phyloP scores from a whole-genome alignment of 495 filamentous ascomycete genomes.

The Lepidopterella palustris region DNA sequence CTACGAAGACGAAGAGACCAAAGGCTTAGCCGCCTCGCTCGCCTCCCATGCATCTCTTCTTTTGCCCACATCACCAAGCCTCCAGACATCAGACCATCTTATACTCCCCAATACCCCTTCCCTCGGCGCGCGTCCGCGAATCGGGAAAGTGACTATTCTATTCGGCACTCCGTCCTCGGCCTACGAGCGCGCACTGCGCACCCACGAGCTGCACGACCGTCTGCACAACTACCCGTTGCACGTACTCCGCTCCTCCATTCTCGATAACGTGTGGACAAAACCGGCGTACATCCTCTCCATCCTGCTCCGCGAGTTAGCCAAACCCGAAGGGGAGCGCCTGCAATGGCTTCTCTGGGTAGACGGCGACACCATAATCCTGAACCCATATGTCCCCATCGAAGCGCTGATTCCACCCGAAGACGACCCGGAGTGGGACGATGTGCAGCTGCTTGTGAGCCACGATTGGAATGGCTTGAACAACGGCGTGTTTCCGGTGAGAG shows the following conservation, averaged over 20 bases:
- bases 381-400: slow-evolving; percentile 47
- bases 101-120: neutral
- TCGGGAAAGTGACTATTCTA: slow-evolving; percentile 33
- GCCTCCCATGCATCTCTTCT: neutral
- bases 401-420: slow-evolving; percentile 45
- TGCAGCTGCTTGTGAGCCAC: slow-evolving; percentile 44
- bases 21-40: neutral
- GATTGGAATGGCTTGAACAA: slow-evolving; percentile 54
- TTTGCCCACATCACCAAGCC: neutral
- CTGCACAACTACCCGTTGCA: slow-evolving; percentile 33
- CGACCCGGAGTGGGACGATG: slow-evolving; percentile 35
- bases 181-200: slow-evolving; percentile 34
- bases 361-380: slow-evolving; percentile 44
- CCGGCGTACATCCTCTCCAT: slow-evolving; percentile 45
- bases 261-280: slow-evolving; percentile 43
- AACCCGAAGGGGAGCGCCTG: slow-evolving; percentile 43
- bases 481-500: slow-evolving; percentile 48
- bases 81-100: neutral
- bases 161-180: slow-evolving; percentile 29
- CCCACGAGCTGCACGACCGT: slow-evolving; percentile 33
- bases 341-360: slow-evolving; percentile 53
- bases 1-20: neutral
- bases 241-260: slow-evolving; percentile 29
- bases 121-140: neutral
- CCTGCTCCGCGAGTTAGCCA: slow-evolving; percentile 44